Evolutionary conservation across 2,329 filamentous ascomycete genomes (phyloP).

Genomic region (Blastomyces silverae): DNA sequence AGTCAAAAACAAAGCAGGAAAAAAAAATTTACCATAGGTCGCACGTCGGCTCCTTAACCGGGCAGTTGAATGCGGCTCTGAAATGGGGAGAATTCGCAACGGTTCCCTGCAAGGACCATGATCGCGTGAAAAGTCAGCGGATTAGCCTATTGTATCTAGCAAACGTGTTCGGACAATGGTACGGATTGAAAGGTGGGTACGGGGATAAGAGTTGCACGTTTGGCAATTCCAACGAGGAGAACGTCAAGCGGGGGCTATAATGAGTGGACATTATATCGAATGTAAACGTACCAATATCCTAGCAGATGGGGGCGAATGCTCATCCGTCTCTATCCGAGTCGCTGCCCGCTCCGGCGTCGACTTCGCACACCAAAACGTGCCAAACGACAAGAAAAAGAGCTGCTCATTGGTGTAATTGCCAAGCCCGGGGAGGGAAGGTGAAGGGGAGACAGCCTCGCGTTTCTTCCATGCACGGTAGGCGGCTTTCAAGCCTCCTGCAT

Average conservation of each 20-base stretch:
- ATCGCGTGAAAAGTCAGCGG: background rate
- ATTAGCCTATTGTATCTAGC: background rate
- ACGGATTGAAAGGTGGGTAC: background rate
- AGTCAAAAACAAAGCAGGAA: background rate
- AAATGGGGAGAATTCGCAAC: conserved; percentile 63
- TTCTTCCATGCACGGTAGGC: conserved; percentile 61
- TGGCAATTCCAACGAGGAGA: background rate
- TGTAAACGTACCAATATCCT: conserved; percentile 7
- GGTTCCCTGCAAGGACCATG: conserved; percentile 43
- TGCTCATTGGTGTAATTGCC: conserved; percentile 59
- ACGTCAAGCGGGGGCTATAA: background rate
- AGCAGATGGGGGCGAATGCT: conserved; percentile 39
- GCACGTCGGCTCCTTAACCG: conserved; percentile 58
- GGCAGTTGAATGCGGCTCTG: conserved; percentile 60
- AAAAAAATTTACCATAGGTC: conserved; percentile 55
- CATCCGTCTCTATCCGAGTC: conserved; percentile 54
- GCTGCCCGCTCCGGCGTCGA: conserved; percentile 53
- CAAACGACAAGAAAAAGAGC: conserved; percentile 61
- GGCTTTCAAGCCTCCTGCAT: conserved; percentile 59
- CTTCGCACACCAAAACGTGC: conserved; percentile 62
- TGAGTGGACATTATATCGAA: background rate
- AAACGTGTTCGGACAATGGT: background rate
- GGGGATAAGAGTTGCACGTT: background rate
- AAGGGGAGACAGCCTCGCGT: conserved; percentile 47
- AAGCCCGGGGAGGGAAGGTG: conserved; percentile 54